Evolutionary conservation across 352 stramenopile species (phyloP), one percentile per base, ranked within the genome.

Genomic region (Elongisporangium anandrum): DNA sequence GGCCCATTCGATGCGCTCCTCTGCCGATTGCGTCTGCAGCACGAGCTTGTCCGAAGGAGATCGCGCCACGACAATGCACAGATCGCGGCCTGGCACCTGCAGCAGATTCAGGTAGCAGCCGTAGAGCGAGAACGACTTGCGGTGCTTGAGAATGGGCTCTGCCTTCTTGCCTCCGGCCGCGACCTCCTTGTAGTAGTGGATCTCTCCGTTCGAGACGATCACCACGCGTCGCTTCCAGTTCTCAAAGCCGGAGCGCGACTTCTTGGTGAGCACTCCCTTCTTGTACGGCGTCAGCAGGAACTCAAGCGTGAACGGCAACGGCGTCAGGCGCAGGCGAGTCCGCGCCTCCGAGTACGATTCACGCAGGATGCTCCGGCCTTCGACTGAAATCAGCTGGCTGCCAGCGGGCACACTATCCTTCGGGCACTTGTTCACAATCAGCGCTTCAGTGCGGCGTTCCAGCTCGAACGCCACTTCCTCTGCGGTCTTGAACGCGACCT

Each of bases 231-330:
- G 74, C 56, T 94, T 95, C 87, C 87, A 95, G 70, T 92, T 94
- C 64, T 92, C 80, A 60, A 95, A 90, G 17, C 81, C 79, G 3
- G 86, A 92, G 1, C 87, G 85, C 21, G 85, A 93, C 60, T 93
- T 93, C 57, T 95, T 95, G 52, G 93, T 75, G 22, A 95, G 62
- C 52, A 85, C 61, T 8, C 87, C 87, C 47, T 76, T 81, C 63
- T 95, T 95, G 69, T 77, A 87, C n/a, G 87, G 87, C 15, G 87
- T 80, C n/a, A 92, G 57, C 19, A 95, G 49, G 50, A 95, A 94
- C 38, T 93, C 77, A 22, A 94, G 69, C 50, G 70, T 70, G 38
- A 94, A 60, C 1, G 85, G 85, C 63, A 90, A 90, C 19, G 64
- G 64, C 0, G 81, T 78, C 20, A 73, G 56, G 4, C 79, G 81